These are phyloP conservation scores for Salix arbutifolia DNA, from an alignment of 345 rosid genomes.

Conservation along the genomic window DNA sequence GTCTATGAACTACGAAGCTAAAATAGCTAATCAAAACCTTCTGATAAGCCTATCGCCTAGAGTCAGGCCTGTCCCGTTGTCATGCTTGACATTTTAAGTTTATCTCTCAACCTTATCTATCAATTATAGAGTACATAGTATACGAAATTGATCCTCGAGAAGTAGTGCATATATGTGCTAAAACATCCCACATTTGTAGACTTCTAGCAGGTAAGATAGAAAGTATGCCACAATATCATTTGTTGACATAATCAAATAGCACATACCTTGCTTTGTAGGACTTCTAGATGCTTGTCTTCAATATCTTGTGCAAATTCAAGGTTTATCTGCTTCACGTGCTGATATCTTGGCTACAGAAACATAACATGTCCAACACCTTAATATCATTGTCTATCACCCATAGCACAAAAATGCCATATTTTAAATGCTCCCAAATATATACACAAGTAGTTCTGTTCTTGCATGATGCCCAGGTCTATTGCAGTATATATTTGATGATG, in stretches of 20 bases:
- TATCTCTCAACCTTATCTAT: too few relatives aligned
- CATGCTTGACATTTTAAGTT: too few relatives aligned
- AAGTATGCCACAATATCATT: not conserved
- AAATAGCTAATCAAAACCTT: not conserved
- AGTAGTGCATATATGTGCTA: not conserved
- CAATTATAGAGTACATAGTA: not conserved
- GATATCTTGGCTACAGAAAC: conserved; percentile 64
- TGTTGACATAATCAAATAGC: not conserved
- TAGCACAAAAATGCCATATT: not conserved
- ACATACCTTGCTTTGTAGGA: conserved; percentile 48
- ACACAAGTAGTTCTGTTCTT: too few relatives aligned
- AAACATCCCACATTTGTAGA: not conserved
- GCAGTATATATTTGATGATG: too few relatives aligned
- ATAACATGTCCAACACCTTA: not conserved
- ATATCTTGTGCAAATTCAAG: conserved; percentile 86
- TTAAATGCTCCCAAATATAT: not conserved
- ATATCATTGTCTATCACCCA: not conserved
- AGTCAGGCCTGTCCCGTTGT: not conserved
- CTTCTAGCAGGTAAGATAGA: not conserved
- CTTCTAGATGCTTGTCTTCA: conserved; percentile 65
- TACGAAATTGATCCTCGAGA: not conserved
- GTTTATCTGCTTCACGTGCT: conserved; percentile 56
- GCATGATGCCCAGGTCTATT: too few relatives aligned
- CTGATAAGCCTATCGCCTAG: not conserved
- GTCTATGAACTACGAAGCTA: not conserved